A percentile compares a stretch with the other conserved stretches of the same genome.
phyloP scores from a whole-genome alignment of 257 asterid genomes.

The Solanum chiquidenum region DNA sequence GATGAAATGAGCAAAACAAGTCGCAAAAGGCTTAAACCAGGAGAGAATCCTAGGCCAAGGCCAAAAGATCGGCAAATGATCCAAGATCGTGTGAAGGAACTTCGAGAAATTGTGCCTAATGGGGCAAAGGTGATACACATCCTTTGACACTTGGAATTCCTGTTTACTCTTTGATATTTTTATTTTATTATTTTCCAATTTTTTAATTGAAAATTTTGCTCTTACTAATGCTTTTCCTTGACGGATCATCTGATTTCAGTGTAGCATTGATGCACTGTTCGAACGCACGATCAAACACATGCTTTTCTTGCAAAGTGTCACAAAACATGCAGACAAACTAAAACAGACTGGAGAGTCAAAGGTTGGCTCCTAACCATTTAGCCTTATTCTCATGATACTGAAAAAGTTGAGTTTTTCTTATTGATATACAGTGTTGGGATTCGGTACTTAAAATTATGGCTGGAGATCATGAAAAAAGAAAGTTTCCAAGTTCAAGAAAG shows the following conservation, averaged over 20 bases:
- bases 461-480: not conserved
- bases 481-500: not conserved
- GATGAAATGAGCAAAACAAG: constrained; percentile 49
- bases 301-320: constrained; percentile 90
- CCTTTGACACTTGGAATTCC: not conserved
- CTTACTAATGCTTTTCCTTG: not conserved
- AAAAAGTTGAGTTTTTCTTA: not conserved
- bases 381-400: not conserved
- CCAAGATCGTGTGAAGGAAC: constrained; percentile 91
- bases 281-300: constrained; percentile 93
- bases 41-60: constrained; percentile 88
- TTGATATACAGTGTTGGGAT: not conserved
- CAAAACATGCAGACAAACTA: constrained; percentile 85
- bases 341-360: constrained; percentile 77
- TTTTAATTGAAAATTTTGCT: not conserved
- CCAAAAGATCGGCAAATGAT: constrained; percentile 98
- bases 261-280: constrained; percentile 91
- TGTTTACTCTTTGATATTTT: not conserved
- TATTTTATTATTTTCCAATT: not conserved
- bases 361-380: constrained; percentile 24
- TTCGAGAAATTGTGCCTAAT: constrained; percentile 88
- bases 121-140: constrained; percentile 67
- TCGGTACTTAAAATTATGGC: not conserved
- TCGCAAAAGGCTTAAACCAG: constrained; percentile 84
- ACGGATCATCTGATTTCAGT: constrained; percentile 42